phyloP scores from a whole-genome alignment of 2,329 filamentous ascomycete genomes.

The Arthrobotrys conoides region DNA sequence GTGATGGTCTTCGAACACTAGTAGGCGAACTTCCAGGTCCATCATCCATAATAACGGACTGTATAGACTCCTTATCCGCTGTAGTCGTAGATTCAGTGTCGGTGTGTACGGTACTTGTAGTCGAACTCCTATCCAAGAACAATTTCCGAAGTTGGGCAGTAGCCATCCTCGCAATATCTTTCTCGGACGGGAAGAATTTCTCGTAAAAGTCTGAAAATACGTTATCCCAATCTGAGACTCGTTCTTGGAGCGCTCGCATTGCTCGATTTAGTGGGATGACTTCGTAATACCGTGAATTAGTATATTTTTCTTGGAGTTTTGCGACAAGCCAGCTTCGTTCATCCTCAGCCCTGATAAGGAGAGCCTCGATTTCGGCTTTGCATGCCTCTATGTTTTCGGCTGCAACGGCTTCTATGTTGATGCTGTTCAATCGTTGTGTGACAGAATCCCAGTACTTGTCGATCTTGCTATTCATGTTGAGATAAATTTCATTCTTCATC shows the following conservation, averaged over 20 bases:
- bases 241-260: constrained; percentile 90
- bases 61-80: constrained; percentile 63
- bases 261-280: constrained; percentile 93
- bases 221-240: constrained; percentile 92
- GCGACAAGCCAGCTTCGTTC: constrained; percentile 81
- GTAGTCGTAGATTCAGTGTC: constrained; percentile 77
- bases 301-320: constrained; percentile 89
- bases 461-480: constrained; percentile 83
- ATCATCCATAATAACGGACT: constrained; percentile 57
- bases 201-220: constrained; percentile 91
- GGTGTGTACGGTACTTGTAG: constrained; percentile 75
- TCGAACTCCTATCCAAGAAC: constrained; percentile 88
- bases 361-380: constrained; percentile 81
- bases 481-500: constrained; percentile 92
- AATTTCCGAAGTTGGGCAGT: constrained; percentile 94
- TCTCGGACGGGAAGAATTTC: constrained; percentile 93
- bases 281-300: constrained; percentile 95
- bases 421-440: constrained; percentile 84
- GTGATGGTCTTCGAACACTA: constrained; percentile 36
- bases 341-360: constrained; percentile 84
- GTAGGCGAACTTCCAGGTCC: constrained; percentile 45
- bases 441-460: constrained; percentile 90
- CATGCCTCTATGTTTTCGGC: constrained; percentile 88
- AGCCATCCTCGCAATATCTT: constrained; percentile 92
- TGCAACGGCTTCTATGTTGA: constrained; percentile 90